These are phyloP conservation scores for Leonotis leonurus DNA, from an alignment of 257 asterid species.

Conservation along the genomic window DNA sequence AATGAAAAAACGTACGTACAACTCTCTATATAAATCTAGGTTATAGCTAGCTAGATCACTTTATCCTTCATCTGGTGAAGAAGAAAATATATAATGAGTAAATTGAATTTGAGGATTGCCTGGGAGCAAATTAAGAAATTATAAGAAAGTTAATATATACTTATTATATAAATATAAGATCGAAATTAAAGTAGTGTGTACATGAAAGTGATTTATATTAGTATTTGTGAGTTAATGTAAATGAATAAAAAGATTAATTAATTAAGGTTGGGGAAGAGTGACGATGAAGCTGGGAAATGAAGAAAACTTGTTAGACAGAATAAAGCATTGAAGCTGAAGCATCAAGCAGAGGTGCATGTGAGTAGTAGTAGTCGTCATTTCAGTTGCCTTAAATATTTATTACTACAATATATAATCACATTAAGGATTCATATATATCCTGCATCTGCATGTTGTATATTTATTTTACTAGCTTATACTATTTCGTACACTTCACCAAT, in stretches of 20 bases:
- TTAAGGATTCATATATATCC: no score
- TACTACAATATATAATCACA: no score
- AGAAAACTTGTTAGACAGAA: constrained; percentile 9
- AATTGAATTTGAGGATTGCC: no score
- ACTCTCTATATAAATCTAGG: no score
- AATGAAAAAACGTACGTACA: no score
- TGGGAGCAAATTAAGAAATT: neutral
- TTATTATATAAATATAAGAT: no score
- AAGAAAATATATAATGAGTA: neutral
- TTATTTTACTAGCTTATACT: constrained; percentile 23
- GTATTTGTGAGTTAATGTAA: neutral
- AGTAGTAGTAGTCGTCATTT: no score
- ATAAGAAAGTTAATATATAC: no score
- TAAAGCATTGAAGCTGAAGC: constrained; percentile 8
- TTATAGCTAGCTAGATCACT: no score
- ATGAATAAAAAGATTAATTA: neutral
- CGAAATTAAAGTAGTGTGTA: no score
- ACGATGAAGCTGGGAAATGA: constrained; percentile 24
- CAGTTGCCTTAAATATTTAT: no score
- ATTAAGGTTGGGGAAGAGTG: constrained; percentile 19
- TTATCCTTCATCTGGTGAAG: neutral
- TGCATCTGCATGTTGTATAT: neutral
- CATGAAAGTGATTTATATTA: neutral
- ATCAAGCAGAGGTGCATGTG: neutral
- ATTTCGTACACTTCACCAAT: constrained; percentile 58